phyloP scores from a whole-genome alignment of 1,284 basidiomycete species.

The Trichosporon coremiiforme region DNA sequence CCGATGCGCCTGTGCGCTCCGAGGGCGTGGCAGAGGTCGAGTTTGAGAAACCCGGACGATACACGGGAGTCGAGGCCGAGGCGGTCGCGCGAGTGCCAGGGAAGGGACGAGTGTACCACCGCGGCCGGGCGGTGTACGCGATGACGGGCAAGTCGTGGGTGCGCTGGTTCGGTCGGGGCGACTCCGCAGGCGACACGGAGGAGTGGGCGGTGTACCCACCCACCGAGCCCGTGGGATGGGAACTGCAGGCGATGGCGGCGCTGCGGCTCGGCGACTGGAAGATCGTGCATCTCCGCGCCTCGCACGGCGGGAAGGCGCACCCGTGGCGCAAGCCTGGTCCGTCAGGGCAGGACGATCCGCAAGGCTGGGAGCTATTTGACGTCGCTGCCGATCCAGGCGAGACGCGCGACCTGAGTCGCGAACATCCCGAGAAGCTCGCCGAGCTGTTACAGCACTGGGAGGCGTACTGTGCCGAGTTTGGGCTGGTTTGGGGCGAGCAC shows the following conservation, averaged over 20 bases:
- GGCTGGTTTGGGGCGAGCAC: constrained; percentile 27
- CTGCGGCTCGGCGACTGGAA: constrained; percentile 42
- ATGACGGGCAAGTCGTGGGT: constrained; percentile 34
- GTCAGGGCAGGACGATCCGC: constrained; percentile 18
- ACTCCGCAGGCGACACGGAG: constrained; percentile 7
- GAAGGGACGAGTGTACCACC: constrained; percentile 13
- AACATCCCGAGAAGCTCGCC: constrained; percentile 30
- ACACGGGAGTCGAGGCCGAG: background rate
- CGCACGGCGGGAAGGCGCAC: constrained; percentile 22
- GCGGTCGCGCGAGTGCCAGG: background rate
- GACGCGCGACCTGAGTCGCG: constrained; percentile 33
- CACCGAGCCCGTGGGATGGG: constrained; percentile 23
- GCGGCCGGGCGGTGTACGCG: constrained; percentile 23
- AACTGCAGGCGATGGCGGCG: constrained; percentile 31
- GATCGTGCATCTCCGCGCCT: constrained; percentile 34
- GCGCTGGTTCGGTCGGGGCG: constrained; percentile 26
- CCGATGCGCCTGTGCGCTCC: background rate
- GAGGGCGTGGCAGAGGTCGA: background rate
- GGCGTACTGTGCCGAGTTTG: constrained; percentile 27
- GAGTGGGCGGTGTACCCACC: constrained; percentile 19
- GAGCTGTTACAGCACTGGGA: constrained; percentile 35
- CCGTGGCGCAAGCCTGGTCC: background rate
- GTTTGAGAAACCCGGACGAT: background rate
- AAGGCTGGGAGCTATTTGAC: constrained; percentile 44
- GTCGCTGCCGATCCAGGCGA: constrained; percentile 43